Evolutionary conservation across 257 asterid genomes (phyloP), one percentile per base, ranked within the genome.

Genomic region (Leptodermis oblonga): DNA sequence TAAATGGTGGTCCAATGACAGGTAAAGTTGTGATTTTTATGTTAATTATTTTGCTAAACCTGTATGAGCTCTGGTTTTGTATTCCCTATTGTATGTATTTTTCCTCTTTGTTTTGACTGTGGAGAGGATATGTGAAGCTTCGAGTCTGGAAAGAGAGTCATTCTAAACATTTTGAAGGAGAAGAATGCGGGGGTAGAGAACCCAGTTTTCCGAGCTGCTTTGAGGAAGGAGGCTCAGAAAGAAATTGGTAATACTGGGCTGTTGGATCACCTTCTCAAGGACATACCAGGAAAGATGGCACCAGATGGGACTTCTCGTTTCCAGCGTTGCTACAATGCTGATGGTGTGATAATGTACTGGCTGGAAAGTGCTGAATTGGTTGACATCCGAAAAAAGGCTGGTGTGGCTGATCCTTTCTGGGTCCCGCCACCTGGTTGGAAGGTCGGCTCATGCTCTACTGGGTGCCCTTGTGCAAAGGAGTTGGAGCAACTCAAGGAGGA

Each of bases 331-430:
- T 69, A 68, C 26, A 74, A 68, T 62, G 70, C 74, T n/a, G 69
- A 61, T 68, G 78, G 78, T 8, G 78, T 68, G 43, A 69, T 74
- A n/a, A 69, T 74, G 74, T 74, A 74, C 31, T 74, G 78, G 78
- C 52, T 68, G 3, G 78, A 74, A 42, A 74, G 70, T 69, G 74
- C 78, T 25, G 78, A 74, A 42, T 68, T 74, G 34, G 61, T 69
- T 39, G 74, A 74, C 22, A 36, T 74, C 8, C 60, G 78, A n/a
- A 52, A 74, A 69, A 62, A 74, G 65, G 78, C 78, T 31, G 78
- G 78, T 30, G 74, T 74, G 41, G 70, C 60, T 7, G 78, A 74
- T 68, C 70, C 78, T 39, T 74, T 62, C 52, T 74, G 78, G 78
- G 33, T 61, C 63, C 78, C 78, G 13, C 74, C 78, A 7, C 66